Percentiles rank a stretch among this genome's conserved stretches.
Conservation (phyloP, 352 stramenopile species). For the Globisporangium radiosum region DNA sequence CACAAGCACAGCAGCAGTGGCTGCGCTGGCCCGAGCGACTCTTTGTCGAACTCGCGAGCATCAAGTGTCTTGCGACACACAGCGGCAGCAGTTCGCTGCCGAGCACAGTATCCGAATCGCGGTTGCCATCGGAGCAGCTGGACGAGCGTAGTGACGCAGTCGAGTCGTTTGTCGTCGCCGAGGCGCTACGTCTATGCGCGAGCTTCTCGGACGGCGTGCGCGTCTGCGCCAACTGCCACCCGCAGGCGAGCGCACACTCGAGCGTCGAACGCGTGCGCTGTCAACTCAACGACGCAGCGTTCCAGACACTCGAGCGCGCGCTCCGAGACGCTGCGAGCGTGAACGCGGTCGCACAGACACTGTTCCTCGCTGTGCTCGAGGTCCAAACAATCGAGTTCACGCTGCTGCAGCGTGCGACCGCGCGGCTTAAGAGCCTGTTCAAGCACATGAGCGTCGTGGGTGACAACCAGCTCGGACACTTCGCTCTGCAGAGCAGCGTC, state of each 20-base stretch:
- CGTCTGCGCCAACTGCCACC: constrained; percentile 36
- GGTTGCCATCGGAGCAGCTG: not conserved
- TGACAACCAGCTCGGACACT: constrained; percentile 49
- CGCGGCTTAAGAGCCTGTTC: constrained; percentile 39
- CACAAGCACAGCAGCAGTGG: not conserved
- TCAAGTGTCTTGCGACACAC: constrained; percentile 15
- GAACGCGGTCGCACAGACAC: constrained; percentile 5
- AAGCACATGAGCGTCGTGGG: constrained; percentile 49
- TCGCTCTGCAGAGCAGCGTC: constrained; percentile 44
- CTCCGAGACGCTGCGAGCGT: constrained; percentile 1
- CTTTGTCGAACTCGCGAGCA: constrained; percentile 34
- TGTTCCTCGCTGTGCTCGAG: constrained; percentile 54
- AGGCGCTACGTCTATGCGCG: constrained; percentile 30
- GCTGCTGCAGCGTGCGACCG: constrained; percentile 17
- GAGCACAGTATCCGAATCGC: too few relatives aligned
- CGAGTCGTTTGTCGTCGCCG: constrained; percentile 27
- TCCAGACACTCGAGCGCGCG: constrained; percentile 10
- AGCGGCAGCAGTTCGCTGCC: not conserved
- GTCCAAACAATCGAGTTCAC: constrained; percentile 50
- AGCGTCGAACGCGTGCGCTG: constrained; percentile 37
- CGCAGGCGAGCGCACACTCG: constrained; percentile 39
- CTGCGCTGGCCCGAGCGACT: constrained; percentile 28
- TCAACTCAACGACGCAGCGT: constrained; percentile 26
- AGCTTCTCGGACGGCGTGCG: constrained; percentile 47
- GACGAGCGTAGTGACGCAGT: not conserved